A percentile compares a stretch with the other conserved stretches of the same genome.
phyloP scores from a whole-genome alignment of 495 filamentous ascomycete species.

The Penicillium ochrochloron region DNA sequence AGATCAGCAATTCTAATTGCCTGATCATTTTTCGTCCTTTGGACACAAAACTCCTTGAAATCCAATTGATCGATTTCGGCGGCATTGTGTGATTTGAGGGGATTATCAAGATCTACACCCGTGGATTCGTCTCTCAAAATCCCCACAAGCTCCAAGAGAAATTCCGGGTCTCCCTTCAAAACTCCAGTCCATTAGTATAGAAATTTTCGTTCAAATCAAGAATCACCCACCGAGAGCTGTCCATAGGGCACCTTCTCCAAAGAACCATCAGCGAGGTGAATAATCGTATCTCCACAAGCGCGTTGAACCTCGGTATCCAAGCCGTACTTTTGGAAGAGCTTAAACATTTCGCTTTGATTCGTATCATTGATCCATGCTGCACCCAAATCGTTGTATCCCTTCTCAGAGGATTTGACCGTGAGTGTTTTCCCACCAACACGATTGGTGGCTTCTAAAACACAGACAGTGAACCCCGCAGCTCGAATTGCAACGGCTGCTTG shows the following conservation, averaged over 20 bases:
- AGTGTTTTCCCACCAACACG: slow-evolving; percentile 55
- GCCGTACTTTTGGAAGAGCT: slow-evolving; percentile 38
- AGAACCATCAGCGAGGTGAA: slow-evolving; percentile 31
- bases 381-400: slow-evolving; percentile 47
- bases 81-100: slow-evolving; percentile 10
- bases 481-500: slow-evolving; percentile 46
- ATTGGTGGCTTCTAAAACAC: slow-evolving; percentile 51
- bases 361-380: slow-evolving; percentile 58
- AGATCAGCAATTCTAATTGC: slow-evolving; percentile 7
- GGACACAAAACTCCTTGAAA: slow-evolving; percentile 12
- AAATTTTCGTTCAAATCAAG: not conserved
- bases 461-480: slow-evolving; percentile 41
- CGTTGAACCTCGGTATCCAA: slow-evolving; percentile 47
- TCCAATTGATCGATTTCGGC: slow-evolving; percentile 12
- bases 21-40: not conserved
- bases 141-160: slow-evolving; percentile 7
- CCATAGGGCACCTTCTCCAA: slow-evolving; percentile 19
- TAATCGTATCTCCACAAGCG: slow-evolving; percentile 31
- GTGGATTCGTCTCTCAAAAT: slow-evolving; percentile 12
- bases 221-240: not conserved
- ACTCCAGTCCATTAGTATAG: not conserved
- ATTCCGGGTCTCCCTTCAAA: slow-evolving; percentile 19
- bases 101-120: slow-evolving; percentile 15
- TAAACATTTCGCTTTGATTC: slow-evolving; percentile 47
- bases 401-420: slow-evolving; percentile 26